Percentiles rank a stretch among this genome's conserved stretches.
Evolutionary conservation across 2,329 filamentous ascomycete species (phyloP).

Genomic region (Colletotrichum sp.): DNA sequence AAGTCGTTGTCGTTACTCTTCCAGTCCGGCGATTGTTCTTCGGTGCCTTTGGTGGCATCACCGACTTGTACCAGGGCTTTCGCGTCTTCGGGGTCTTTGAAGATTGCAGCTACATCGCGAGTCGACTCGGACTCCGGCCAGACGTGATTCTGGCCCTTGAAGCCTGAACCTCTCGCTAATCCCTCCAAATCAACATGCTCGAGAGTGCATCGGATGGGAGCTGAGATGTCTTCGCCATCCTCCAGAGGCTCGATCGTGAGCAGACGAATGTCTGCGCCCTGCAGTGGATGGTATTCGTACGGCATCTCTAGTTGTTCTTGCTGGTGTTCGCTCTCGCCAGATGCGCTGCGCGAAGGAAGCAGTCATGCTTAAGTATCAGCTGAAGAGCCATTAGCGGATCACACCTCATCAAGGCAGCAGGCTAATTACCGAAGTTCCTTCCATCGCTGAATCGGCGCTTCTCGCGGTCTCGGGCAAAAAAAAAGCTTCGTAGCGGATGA

Average conservation of each 20-base stretch:
- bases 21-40: background rate
- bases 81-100: background rate
- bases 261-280: background rate
- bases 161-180: accelerated
- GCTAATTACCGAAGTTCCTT: background rate
- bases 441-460: background rate
- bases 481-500: background rate
- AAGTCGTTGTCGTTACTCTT: background rate
- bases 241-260: background rate
- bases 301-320: background rate
- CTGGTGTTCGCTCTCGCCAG: background rate
- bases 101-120: background rate
- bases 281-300: background rate
- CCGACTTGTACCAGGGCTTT: background rate
- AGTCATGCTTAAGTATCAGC: background rate
- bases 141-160: background rate
- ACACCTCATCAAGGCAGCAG: background rate
- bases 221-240: background rate
- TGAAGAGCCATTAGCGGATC: background rate
- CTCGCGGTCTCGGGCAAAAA: too few species aligned
- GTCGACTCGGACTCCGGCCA: background rate
- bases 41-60: background rate
- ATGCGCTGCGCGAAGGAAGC: background rate
- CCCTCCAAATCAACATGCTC: background rate
- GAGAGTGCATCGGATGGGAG: background rate